Evolutionary conservation across 805 yeast genomes (phyloP).

Genomic region (Candida patagonica): DNA sequence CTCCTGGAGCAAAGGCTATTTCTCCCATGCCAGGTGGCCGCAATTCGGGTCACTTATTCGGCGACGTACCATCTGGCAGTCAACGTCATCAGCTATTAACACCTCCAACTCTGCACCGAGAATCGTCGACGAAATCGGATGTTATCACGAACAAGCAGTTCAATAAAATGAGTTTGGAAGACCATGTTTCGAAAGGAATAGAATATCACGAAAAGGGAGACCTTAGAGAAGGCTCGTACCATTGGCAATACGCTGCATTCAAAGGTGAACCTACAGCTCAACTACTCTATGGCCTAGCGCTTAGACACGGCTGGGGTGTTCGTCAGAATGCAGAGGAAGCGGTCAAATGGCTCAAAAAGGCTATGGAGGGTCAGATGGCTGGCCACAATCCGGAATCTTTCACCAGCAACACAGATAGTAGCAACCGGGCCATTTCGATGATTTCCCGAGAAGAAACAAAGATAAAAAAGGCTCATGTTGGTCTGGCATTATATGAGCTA

Average conservation of each 20-base stretch:
- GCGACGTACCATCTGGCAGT: neutral
- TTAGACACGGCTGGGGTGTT: slow-evolving; percentile 62
- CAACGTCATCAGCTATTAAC: slow-evolving; percentile 1
- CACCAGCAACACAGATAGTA: neutral
- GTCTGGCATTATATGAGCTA: slow-evolving; percentile 45
- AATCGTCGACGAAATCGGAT: slow-evolving; percentile 2
- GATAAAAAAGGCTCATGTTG: slow-evolving; percentile 21
- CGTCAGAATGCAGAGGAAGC: slow-evolving; percentile 45
- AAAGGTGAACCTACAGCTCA: slow-evolving; percentile 57
- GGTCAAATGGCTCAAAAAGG: slow-evolving; percentile 50
- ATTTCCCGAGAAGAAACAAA: slow-evolving; percentile 3
- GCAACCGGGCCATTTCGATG: slow-evolving; percentile 1
- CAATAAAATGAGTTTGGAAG: slow-evolving; percentile 20
- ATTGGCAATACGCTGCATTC: slow-evolving; percentile 54
- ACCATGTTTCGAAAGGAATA: slow-evolving; percentile 24
- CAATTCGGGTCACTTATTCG: neutral
- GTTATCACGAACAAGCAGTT: slow-evolving; percentile 9
- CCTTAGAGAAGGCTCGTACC: slow-evolving; percentile 59
- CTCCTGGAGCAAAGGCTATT: neutral
- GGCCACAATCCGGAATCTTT: slow-evolving; percentile 1
- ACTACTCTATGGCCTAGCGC: slow-evolving; percentile 58
- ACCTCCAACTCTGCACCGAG: neutral
- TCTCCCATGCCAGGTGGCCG: neutral
- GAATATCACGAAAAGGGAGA: slow-evolving; percentile 46
- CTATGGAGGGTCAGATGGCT: slow-evolving; percentile 26